Percentiles rank a stretch among this genome's conserved stretches.
Conservation (phyloP, 2,329 filamentous ascomycete genomes). For the Cladosporium sp. region DNA sequence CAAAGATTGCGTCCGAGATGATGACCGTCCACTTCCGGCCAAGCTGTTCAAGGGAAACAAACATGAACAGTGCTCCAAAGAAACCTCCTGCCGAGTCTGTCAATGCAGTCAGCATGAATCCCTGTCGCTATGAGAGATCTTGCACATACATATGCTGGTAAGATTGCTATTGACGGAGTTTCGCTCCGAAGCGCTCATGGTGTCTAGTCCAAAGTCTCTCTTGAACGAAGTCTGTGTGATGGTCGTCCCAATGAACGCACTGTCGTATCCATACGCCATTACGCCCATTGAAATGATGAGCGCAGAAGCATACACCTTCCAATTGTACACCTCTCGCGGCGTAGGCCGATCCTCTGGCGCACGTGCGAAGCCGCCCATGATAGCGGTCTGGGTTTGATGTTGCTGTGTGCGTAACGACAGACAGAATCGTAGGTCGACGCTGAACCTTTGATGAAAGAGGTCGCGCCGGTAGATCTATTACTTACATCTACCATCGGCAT, state of each 20-base stretch:
- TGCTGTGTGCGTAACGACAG: too few relatives aligned
- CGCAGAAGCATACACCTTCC: conserved; percentile 47
- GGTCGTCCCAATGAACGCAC: conserved; percentile 53
- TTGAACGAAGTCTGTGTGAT: conserved; percentile 49
- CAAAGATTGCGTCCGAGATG: conserved; percentile 42
- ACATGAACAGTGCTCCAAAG: conserved; percentile 50
- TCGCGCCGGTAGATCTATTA: not conserved
- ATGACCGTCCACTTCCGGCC: conserved; percentile 51
- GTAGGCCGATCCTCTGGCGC: conserved; percentile 54
- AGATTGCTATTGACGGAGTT: conserved; percentile 45
- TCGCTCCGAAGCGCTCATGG: conserved; percentile 33
- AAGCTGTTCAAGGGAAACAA: conserved; percentile 42
- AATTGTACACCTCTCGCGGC: conserved; percentile 54
- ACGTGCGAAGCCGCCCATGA: conserved; percentile 39
- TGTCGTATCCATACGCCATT: conserved; percentile 50
- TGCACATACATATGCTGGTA: conserved; percentile 36
- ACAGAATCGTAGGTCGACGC: too few relatives aligned
- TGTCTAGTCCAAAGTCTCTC: conserved; percentile 37
- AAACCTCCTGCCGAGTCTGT: conserved; percentile 44
- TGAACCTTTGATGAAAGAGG: too few relatives aligned
- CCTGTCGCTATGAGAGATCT: not conserved
- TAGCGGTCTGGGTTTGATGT: not conserved
- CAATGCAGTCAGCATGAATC: not conserved
- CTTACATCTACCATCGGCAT: not conserved
- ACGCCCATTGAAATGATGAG: conserved; percentile 47